phyloP scores from a whole-genome alignment of 176 grass and related monocot species.

The Pharus latifolius region DNA sequence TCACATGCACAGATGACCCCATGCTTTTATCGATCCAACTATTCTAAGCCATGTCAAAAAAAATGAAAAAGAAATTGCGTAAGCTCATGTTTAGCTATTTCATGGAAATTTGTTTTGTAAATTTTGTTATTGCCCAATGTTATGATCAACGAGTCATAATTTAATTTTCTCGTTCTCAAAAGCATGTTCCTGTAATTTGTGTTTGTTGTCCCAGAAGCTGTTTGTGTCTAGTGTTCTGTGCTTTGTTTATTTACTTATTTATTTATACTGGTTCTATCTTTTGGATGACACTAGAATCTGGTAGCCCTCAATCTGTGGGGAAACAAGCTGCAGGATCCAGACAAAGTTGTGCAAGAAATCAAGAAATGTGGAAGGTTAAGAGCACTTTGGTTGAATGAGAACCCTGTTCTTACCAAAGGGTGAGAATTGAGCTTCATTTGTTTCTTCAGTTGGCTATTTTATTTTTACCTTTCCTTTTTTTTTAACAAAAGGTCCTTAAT shows the following conservation, averaged over 20 bases:
- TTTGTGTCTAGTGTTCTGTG: background rate
- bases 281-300: constrained; percentile 53
- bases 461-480: background rate
- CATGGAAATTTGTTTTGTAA: background rate
- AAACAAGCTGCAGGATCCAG: constrained; percentile 69
- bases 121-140: background rate
- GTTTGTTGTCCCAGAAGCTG: background rate
- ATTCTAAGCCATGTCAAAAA: background rate
- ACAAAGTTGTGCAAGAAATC: constrained; percentile 55
- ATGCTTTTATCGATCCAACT: background rate
- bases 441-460: background rate
- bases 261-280: constrained; percentile 4
- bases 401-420: constrained; percentile 42
- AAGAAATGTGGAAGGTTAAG: constrained; percentile 61
- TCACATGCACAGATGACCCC: background rate
- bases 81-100: background rate
- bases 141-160: background rate
- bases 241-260: background rate
- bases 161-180: background rate
- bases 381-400: constrained; percentile 91
- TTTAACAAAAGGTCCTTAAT: background rate
- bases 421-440: constrained; percentile 15
- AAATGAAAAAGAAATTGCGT: background rate
- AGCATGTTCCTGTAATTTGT: background rate
- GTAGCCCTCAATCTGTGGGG: constrained; percentile 90